Conservation (phyloP, 495 filamentous ascomycete genomes). For the Penicillium paradoxum region DNA sequence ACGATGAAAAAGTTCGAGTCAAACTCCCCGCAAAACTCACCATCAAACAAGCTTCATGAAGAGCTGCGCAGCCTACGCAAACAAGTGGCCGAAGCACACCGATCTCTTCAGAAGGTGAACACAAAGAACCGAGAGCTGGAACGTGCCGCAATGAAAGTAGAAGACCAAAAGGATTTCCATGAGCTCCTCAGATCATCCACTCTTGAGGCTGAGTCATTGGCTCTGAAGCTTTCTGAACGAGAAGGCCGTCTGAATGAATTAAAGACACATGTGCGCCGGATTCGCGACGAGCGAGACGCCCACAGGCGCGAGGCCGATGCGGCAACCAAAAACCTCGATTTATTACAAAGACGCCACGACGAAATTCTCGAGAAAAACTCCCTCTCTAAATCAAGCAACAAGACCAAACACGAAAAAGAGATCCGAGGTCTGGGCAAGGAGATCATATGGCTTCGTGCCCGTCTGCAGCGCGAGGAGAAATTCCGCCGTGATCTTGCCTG, state of each 20-base stretch:
- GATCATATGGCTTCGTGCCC: constrained; percentile 80
- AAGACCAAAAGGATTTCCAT: constrained; percentile 63
- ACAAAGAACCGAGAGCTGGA: constrained; percentile 46
- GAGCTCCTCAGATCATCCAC: constrained; percentile 63
- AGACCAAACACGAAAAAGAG: constrained; percentile 68
- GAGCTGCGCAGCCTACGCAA: constrained; percentile 59
- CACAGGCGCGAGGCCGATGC: constrained; percentile 45
- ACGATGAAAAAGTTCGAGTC: constrained; percentile 46
- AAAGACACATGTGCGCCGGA: constrained; percentile 49
- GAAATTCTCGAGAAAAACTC: constrained; percentile 44
- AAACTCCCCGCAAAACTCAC: constrained; percentile 45
- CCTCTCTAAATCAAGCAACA: constrained; percentile 36
- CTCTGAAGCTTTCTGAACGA: constrained; percentile 50
- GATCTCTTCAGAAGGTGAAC: constrained; percentile 54
- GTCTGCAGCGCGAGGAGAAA: constrained; percentile 69
- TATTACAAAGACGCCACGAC: constrained; percentile 50
- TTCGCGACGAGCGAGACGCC: constrained; percentile 55
- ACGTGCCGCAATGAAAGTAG: constrained; percentile 43
- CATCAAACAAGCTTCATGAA: constrained; percentile 51
- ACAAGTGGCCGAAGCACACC: constrained; percentile 58
- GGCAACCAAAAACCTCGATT: constrained; percentile 48
- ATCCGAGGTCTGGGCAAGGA: constrained; percentile 79
- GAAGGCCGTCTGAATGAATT: constrained; percentile 52
- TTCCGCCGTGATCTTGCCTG: constrained; percentile 72
- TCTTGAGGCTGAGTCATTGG: constrained; percentile 59